A percentile compares a stretch with the other conserved stretches of the same genome.
These are phyloP conservation scores for Coemansia sp. DNA, from an alignment of 192 early-diverging fungal genomes.

Conservation along the genomic window DNA sequence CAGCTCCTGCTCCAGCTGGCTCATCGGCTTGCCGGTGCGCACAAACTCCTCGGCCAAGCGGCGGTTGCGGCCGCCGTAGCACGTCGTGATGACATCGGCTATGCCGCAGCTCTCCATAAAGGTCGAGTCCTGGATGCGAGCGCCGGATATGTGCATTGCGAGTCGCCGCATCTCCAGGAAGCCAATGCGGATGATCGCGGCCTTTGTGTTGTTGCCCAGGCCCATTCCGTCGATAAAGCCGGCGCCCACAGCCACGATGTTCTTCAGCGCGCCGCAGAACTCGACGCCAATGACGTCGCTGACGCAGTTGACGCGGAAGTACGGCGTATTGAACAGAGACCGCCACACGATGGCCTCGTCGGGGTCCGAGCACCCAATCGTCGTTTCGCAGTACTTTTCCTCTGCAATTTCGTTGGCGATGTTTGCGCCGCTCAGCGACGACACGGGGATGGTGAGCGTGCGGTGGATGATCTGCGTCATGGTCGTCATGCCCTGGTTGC, in stretches of 20 bases:
- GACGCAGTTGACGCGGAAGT: slow-evolving; percentile 84
- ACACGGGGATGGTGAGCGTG: slow-evolving; percentile 71
- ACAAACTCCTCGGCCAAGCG: slow-evolving; percentile 90
- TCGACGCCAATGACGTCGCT: slow-evolving; percentile 90
- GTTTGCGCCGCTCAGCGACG: slow-evolving; percentile 93
- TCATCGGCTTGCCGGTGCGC: slow-evolving; percentile 88
- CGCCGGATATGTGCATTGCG: slow-evolving; percentile 74
- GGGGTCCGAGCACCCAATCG: slow-evolving; percentile 72
- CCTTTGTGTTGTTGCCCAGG: slow-evolving; percentile 94
- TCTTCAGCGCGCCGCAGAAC: slow-evolving; percentile 97
- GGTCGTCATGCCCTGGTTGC: slow-evolving; percentile 67
- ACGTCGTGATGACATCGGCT: slow-evolving; percentile 94
- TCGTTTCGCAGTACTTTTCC: slow-evolving; percentile 95
- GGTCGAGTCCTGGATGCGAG: slow-evolving; percentile 84
- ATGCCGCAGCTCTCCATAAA: slow-evolving; percentile 97
- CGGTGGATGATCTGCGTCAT: slow-evolving; percentile 81
- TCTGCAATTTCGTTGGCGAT: slow-evolving; percentile 94
- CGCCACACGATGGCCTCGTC: slow-evolving; percentile 76
- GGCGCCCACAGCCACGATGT: slow-evolving; percentile 95
- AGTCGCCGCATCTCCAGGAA: slow-evolving; percentile 95
- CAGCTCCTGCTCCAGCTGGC: slow-evolving; percentile 84
- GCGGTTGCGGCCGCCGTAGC: slow-evolving; percentile 95
- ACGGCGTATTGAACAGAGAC: slow-evolving; percentile 79
- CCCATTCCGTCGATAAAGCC: slow-evolving; percentile 93
- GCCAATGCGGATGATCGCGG: slow-evolving; percentile 94